phyloP scores from a whole-genome alignment of 2,329 filamentous ascomycete species.

The Teratosphaeria pseudoeucalypti region DNA sequence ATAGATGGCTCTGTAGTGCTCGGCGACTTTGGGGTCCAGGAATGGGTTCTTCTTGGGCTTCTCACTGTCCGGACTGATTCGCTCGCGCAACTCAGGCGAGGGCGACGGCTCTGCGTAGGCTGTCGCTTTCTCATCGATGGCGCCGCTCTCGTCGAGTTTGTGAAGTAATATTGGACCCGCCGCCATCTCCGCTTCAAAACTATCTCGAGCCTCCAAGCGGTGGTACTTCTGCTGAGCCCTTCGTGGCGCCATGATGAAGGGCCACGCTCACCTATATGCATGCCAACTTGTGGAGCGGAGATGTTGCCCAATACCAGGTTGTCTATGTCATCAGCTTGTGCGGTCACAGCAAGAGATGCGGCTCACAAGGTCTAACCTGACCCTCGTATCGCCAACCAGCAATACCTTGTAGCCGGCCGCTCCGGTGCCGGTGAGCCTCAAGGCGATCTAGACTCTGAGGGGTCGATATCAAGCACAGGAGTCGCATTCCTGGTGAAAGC shows the following conservation, averaged over 20 bases:
- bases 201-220: neutral
- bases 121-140: neutral
- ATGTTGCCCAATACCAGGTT: neutral
- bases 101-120: neutral
- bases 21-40: constrained; percentile 40
- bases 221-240: neutral
- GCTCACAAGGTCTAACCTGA: too few species aligned
- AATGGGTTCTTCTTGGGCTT: constrained; percentile 27
- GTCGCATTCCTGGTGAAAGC: too few species aligned
- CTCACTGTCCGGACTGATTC: neutral
- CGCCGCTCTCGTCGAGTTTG: neutral
- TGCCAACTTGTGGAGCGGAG: neutral
- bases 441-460: too few species aligned
- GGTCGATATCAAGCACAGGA: too few species aligned
- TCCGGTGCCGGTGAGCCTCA: too few species aligned
- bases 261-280: neutral
- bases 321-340: too few species aligned
- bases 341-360: too few species aligned
- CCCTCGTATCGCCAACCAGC: too few species aligned
- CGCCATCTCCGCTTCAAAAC: neutral
- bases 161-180: neutral
- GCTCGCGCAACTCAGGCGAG: neutral
- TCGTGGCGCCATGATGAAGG: neutral
- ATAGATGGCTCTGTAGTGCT: constrained; percentile 45
- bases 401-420: too few species aligned